Conservation (phyloP, 768 basidiomycete species). For the Daedaleopsis sinensis region DNA sequence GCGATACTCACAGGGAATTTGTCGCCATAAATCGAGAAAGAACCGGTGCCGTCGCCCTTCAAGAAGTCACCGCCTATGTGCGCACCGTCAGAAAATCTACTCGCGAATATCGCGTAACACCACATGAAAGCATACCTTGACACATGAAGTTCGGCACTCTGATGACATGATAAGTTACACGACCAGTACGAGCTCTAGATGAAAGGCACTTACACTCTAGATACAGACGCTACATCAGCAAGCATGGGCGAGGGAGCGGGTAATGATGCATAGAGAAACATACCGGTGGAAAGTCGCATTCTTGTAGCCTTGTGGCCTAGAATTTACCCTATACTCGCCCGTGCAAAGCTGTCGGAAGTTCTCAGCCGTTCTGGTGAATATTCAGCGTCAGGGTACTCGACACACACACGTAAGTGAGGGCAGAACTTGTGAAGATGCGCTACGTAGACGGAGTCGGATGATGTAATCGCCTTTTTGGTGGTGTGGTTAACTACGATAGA, state of each 20-base stretch:
- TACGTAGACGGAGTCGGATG: no score
- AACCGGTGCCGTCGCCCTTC: conserved; percentile 93
- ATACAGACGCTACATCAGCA: conserved; percentile 22
- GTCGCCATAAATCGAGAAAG: conserved; percentile 96
- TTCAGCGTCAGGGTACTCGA: background rate
- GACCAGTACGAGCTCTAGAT: background rate
- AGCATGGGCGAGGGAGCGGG: conserved; percentile 21
- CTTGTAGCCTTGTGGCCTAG: conserved; percentile 90
- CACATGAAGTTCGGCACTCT: conserved; percentile 96
- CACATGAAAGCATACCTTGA: conserved; percentile 58
- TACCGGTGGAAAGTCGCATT: conserved; percentile 91
- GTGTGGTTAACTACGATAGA: no score
- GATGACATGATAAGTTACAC: conserved; percentile 22
- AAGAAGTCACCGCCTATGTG: conserved; percentile 86
- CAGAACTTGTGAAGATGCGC: no score
- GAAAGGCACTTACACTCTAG: conserved; percentile 64
- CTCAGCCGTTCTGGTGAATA: conserved; percentile 80
- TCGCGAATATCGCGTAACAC: background rate
- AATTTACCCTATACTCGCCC: conserved; percentile 90
- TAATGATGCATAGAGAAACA: conserved; percentile 29
- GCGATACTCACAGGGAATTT: conserved; percentile 74
- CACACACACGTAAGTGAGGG: background rate
- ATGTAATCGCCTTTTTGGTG: no score
- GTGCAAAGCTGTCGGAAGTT: conserved; percentile 98
- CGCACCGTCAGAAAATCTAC: background rate